Evolutionary conservation across 108 stramenopile genomes (phyloP).

Genomic region (Chaetoceros tenuissimus): DNA sequence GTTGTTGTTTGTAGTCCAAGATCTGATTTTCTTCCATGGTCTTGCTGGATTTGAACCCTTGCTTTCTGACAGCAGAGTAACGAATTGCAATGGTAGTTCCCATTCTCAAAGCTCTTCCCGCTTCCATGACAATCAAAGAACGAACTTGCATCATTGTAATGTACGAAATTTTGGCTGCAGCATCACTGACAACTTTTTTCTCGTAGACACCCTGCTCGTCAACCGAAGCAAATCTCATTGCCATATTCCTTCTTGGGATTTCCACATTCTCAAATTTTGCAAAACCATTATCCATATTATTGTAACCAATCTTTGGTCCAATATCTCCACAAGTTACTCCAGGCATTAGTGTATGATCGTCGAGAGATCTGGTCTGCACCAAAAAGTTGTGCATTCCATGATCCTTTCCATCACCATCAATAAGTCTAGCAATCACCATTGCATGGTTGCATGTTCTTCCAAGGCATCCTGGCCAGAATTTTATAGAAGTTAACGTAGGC

Average conservation of each 20-base stretch:
- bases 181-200: conserved; percentile 54
- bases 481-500: conserved; percentile 81
- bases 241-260: conserved; percentile 91
- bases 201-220: conserved; percentile 60
- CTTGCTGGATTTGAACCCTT: conserved; percentile 63
- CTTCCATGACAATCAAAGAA: conserved; percentile 65
- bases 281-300: conserved; percentile 97
- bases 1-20: conserved; percentile 92
- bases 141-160: conserved; percentile 97
- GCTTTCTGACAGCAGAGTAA: conserved; percentile 88
- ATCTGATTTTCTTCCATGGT: conserved; percentile 62
- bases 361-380: conserved; percentile 80
- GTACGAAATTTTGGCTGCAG: conserved; percentile 80
- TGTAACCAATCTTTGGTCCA: conserved; percentile 95
- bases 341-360: conserved; percentile 67
- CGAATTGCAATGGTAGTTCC: conserved; percentile 85
- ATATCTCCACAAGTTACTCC: conserved; percentile 92
- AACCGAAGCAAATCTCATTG: conserved; percentile 78
- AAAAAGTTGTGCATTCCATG: conserved; percentile 93
- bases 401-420: conserved; percentile 74
- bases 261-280: conserved; percentile 69
- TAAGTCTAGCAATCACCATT: conserved; percentile 93
- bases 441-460: conserved; percentile 93
- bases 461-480: conserved; percentile 95
- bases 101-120: conserved; percentile 56